Conservation (phyloP, 305 asterid species). For the Fraxinus sp. region DNA sequence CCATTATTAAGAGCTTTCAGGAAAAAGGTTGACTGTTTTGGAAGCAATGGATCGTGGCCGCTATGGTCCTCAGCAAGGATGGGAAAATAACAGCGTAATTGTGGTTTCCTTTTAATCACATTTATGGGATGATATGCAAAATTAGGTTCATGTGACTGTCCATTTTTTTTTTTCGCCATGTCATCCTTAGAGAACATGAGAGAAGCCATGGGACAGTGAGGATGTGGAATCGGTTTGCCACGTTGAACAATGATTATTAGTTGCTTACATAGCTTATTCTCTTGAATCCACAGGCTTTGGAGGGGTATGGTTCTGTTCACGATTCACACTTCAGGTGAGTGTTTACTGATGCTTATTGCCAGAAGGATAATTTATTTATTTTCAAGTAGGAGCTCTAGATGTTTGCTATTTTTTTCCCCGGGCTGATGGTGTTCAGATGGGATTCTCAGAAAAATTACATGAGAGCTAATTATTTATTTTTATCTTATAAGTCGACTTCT, state of each 20-base stretch:
- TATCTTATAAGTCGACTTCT: neutral
- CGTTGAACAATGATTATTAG: constrained; percentile 74
- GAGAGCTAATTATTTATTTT: neutral
- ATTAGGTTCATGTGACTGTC: constrained; percentile 85
- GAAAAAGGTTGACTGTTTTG: constrained; percentile 46
- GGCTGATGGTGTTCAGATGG: constrained; percentile 18
- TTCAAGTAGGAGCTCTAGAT: constrained; percentile 18
- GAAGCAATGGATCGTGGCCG: constrained; percentile 92
- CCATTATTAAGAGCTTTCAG: constrained; percentile 54
- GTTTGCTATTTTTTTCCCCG: constrained; percentile 12
- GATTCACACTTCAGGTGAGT: constrained; percentile 92
- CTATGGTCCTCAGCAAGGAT: constrained; percentile 96
- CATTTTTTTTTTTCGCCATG: constrained; percentile 68
- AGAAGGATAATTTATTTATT: constrained; percentile 29
- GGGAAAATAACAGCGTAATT: constrained; percentile 99
- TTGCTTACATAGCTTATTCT: constrained; percentile 97
- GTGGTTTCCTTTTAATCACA: constrained; percentile 99
- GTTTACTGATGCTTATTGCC: constrained; percentile 36
- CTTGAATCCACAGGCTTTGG: constrained; percentile 99
- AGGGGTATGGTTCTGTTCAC: constrained; percentile 85
- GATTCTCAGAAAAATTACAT: constrained; percentile 17
- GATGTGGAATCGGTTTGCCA: constrained; percentile 95
- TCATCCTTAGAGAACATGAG: constrained; percentile 82
- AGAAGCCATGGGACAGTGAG: constrained; percentile 97
- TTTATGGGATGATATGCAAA: constrained; percentile 90